Conservation (phyloP, 345 rosid species). For the Syzygium aromaticum region DNA sequence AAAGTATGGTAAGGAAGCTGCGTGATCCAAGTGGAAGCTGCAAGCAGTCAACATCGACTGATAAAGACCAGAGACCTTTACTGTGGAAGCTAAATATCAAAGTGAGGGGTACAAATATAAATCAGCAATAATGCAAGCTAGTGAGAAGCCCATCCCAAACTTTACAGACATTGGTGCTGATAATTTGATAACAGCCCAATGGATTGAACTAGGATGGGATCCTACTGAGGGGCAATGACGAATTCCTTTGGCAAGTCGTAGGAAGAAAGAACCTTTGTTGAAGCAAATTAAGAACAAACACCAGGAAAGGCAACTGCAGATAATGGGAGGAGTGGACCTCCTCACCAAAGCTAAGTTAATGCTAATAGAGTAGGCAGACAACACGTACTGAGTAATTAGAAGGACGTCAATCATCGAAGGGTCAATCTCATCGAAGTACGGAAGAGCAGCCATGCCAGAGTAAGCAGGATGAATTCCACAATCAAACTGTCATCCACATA, state of each 20-base stretch:
- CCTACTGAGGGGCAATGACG: not conserved
- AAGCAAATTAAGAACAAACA: not conserved
- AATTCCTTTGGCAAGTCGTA: not conserved
- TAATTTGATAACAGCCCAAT: not conserved
- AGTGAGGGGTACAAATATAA: not conserved
- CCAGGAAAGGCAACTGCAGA: not conserved
- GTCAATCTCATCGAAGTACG: constrained; percentile 93
- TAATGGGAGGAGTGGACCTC: not conserved
- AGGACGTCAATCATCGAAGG: constrained; percentile 85
- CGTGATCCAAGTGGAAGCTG: constrained; percentile 99
- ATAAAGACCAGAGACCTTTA: not conserved
- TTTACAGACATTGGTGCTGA: not conserved
- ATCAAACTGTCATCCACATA: constrained; percentile 49
- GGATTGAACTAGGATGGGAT: not conserved
- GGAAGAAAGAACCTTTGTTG: not conserved
- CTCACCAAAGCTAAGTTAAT: not conserved
- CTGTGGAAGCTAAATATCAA: not conserved
- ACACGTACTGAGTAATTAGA: constrained; percentile 70
- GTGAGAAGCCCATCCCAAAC: not conserved
- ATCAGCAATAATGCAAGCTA: not conserved
- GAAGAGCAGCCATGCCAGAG: constrained; percentile 89
- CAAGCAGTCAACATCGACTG: constrained; percentile 11
- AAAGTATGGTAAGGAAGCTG: constrained; percentile 93
- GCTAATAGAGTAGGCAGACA: not conserved
- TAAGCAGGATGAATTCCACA: constrained; percentile 93